phyloP scores from a whole-genome alignment of 1,139 yeast genomes.

The Yamadazyma aaseri region DNA sequence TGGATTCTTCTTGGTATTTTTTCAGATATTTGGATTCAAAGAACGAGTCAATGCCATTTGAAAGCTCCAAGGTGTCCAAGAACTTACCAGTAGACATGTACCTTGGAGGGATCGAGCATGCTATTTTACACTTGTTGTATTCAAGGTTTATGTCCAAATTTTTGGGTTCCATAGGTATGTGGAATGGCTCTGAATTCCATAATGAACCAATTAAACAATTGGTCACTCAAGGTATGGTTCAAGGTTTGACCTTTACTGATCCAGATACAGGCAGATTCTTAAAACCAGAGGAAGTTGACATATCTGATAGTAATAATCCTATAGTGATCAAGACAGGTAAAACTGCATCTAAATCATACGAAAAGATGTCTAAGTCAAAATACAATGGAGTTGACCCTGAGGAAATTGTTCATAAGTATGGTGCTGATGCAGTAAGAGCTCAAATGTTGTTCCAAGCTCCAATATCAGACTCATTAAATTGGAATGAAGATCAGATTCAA shows the following conservation, averaged over 20 bases:
- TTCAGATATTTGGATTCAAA: constrained; percentile 79
- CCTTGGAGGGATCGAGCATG: constrained; percentile 95
- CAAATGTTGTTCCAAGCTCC: constrained; percentile 95
- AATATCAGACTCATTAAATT: constrained; percentile 70
- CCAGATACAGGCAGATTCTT: constrained; percentile 73
- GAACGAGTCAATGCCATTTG: constrained; percentile 56
- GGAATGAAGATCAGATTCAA: constrained; percentile 87
- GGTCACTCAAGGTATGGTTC: constrained; percentile 98
- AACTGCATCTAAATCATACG: constrained; percentile 59
- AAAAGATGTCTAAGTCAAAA: constrained; percentile 96
- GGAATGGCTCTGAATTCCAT: constrained; percentile 39
- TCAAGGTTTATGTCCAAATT: constrained; percentile 84
- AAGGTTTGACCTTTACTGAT: constrained; percentile 78
- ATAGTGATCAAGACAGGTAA: constrained; percentile 49
- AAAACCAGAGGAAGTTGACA: constrained; percentile 67
- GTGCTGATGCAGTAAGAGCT: constrained; percentile 94
- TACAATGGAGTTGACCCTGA: constrained; percentile 92
- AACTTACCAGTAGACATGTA: constrained; percentile 85
- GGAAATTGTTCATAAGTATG: constrained; percentile 71
- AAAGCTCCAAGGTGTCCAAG: constrained; percentile 46
- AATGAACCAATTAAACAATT: constrained; percentile 82
- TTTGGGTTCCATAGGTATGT: constrained; percentile 55
- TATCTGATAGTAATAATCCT: constrained; percentile 37
- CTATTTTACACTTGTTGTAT: constrained; percentile 84
- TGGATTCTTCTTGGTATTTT: constrained; percentile 97